These are phyloP conservation scores for Boechera divaricarpa DNA, from an alignment of 345 rosid genomes.

Conservation along the genomic window DNA sequence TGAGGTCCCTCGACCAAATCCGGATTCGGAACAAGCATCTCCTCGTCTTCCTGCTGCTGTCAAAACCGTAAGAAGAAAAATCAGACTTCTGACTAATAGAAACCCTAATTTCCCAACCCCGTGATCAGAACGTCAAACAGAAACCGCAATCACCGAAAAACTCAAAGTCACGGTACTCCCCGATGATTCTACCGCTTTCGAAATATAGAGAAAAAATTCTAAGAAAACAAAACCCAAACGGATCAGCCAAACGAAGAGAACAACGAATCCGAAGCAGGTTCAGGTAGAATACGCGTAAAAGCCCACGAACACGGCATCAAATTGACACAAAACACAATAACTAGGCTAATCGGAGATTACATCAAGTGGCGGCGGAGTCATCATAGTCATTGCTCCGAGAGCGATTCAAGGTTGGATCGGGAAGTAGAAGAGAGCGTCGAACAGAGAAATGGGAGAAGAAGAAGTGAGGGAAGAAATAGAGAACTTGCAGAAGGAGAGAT, in stretches of 20 bases:
- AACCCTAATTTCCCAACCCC: conserved; percentile 34
- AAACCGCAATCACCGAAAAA: conserved; percentile 24
- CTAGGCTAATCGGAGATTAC: conserved; percentile 49
- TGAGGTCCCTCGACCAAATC: conserved; percentile 88
- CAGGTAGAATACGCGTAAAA: conserved; percentile 1
- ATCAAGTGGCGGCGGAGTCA: conserved; percentile 83
- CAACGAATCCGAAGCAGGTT: conserved; percentile 22
- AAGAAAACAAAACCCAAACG: conserved; percentile 38
- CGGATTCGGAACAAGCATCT: conserved; percentile 91
- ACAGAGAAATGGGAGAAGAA: conserved; percentile 23
- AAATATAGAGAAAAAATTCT: not conserved
- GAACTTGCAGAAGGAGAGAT: conserved; percentile 45
- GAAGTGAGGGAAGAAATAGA: conserved; percentile 36
- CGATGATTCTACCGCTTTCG: conserved; percentile 31
- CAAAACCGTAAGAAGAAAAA: conserved; percentile 24
- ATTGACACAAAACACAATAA: conserved; percentile 30
- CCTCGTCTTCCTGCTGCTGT: conserved; percentile 89
- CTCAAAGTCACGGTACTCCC: conserved; percentile 18
- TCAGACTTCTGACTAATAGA: conserved; percentile 27
- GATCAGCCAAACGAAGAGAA: conserved; percentile 24
- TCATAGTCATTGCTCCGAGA: conserved; percentile 67
- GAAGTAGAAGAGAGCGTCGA: conserved; percentile 34
- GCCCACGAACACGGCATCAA: conserved; percentile 30
- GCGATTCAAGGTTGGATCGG: conserved; percentile 50
- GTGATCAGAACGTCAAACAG: conserved; percentile 28